Base-by-base conservation (phyloP, 1,284 basidiomycete genomes). In the Kwoniella shivajii region DNA sequence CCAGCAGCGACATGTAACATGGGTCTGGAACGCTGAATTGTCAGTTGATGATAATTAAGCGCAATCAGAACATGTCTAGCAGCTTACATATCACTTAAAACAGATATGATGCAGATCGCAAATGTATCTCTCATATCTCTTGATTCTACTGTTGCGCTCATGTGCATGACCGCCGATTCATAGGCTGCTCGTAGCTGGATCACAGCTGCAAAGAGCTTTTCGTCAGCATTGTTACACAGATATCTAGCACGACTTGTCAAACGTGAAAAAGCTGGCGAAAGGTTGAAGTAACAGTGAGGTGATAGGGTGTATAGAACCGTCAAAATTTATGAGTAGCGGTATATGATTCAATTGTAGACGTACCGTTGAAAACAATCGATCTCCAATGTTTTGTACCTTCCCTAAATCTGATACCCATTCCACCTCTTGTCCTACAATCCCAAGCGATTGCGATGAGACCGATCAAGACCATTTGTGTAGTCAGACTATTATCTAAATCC, bases 1-100 rank as follows among this genome's bases (percentile, higher is more conserved):
- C 73, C 73, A 2, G 73, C 72, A 1, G 71, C 69, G 14, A 73
- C 68, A 38, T 70, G 71, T 33, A 74, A 55, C 73, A 75, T 73
- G 1, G 73, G 72, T 13, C 66, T 68, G 45, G 26, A 45, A 49
- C 37, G 43, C 24, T 37, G 18, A 24, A 20, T 16, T 20, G 20
- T 52, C 20, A 52, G 50, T 27, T 11, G 2, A 31, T 13, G 6
- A 27, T 20, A 11, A n/a, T 2, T 6, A 14, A 16, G 31, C 4
- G 10, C 24, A 38, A 22, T 14, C 2, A 34, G 16, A 16, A 31
- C 14, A 29, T 6, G 37, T 22, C 27, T 5, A 1, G 18, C 7
- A 14, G 52, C 68, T 60, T 46, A 70, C 66, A 75, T 73, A 49
- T 75, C 73, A 38, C 63, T 63, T 27, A 75, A 60, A 10, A 74